Evolutionary conservation across 768 basidiomycete genomes (phyloP), one percentile per base, ranked within the genome.

Genomic region (Termitomyces sp.): DNA sequence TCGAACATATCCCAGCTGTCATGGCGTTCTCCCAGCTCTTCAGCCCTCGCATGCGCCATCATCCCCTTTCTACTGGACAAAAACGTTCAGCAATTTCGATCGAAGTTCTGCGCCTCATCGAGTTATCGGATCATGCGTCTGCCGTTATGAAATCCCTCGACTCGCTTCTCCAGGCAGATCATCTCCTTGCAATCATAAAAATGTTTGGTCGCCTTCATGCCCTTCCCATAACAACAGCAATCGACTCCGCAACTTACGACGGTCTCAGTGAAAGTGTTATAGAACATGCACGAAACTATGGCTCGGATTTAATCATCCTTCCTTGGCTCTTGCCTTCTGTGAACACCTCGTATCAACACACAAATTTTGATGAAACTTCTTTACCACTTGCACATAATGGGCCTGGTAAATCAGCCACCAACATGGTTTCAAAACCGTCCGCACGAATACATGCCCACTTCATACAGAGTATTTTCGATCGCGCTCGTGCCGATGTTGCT

Each of bases 21-120:
- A 95, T 99, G 93, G 84, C 91, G 0, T 75, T 99, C 57, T 84
- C 91, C 0, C 89, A 95, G 66, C 84, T 98, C 57, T 76, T 98
- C 48, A 85, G 86, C 40, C 74, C 77, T 4, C 33, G 71, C 26
- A 30, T 10, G 36, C 65, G 5, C n/a, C 5, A 30, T 9, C 38
- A 30, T n/a, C 36, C 51, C 73, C 61, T 44, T 41, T 63, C 64
- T 7, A 56, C 64, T 26, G 14, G 48, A 32, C 59, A 50, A 35
- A 52, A 46, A 18, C 67, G 69, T 3, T 66, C 68, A 1, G 65
- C 67, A n/a, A 68, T 88, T 33, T 71, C 70, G 18, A 69, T 89
- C 9, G 85, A 91, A 50, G 93, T 91, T 0, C 77, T 98, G 8
- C 87, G 95, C 9, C 80, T 98, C 16, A 88, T 98, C 62, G 94